These are phyloP conservation scores for Halophytophthora polymorphica DNA, from an alignment of 352 stramenopile genomes.

Conservation along the genomic window DNA sequence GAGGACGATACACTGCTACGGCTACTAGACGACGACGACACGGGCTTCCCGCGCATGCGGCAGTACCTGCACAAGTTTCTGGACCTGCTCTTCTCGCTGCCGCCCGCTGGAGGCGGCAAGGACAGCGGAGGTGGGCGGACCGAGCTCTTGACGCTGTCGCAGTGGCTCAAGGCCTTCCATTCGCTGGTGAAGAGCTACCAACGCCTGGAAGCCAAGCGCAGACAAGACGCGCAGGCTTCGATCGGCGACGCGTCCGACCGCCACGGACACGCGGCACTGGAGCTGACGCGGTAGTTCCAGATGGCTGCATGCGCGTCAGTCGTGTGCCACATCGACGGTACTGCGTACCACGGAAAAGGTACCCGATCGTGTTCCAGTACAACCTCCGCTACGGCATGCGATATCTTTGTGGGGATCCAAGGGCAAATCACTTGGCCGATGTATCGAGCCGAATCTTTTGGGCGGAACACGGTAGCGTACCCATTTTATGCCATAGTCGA, in stretches of 20 bases:
- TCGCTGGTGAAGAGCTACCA: constrained; percentile 53
- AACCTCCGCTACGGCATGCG: too few species aligned
- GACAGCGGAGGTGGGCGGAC: constrained; percentile 36
- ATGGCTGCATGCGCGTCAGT: constrained; percentile 8
- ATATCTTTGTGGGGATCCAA: too few species aligned
- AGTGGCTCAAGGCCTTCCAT: constrained; percentile 69
- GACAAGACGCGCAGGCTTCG: constrained; percentile 25
- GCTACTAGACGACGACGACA: constrained; percentile 52
- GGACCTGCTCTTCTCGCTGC: constrained; percentile 48
- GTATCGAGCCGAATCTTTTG: too few species aligned
- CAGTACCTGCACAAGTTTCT: constrained; percentile 63
- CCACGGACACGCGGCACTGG: constrained; percentile 12
- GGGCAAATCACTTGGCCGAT: too few species aligned
- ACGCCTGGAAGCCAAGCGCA: constrained; percentile 48
- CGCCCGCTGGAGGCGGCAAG: constrained; percentile 11
- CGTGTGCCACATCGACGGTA: too few species aligned
- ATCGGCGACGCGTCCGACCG: constrained; percentile 2
- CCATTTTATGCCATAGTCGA: too few species aligned
- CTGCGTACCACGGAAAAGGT: too few species aligned
- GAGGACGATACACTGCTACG: constrained; percentile 31
- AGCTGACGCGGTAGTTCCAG: constrained; percentile 13
- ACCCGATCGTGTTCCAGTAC: too few species aligned
- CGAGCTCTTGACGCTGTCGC: constrained; percentile 49
- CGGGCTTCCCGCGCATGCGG: constrained; percentile 45
- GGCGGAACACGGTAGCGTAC: too few species aligned